Percentiles rank a stretch among this genome's conserved stretches.
These are phyloP conservation scores for Trichaptum fuscoviolaceum DNA, from an alignment of 768 basidiomycete species.

Conservation along the genomic window DNA sequence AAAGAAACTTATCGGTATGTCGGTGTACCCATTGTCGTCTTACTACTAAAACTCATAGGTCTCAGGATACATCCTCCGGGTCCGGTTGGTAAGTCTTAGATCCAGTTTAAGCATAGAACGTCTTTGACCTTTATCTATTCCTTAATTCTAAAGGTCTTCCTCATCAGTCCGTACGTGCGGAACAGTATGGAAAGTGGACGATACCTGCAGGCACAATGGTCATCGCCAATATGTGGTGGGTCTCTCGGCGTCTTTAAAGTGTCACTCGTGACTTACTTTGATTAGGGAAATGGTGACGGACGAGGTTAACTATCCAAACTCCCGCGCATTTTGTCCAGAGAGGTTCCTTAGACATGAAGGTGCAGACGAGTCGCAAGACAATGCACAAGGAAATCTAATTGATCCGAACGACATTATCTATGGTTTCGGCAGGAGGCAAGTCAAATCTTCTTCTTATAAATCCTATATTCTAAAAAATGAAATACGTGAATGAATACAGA, in stretches of 20 bases:
- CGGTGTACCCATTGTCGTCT: not conserved
- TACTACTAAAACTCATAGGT: not conserved
- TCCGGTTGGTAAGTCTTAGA: not conserved
- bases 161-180: slow-evolving; percentile 6
- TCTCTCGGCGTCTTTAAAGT: no score
- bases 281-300: slow-evolving; percentile 17
- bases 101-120: not conserved
- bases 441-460: not conserved
- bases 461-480: slow-evolving; percentile 1
- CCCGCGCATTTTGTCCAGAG: slow-evolving; percentile 18
- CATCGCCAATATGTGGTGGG: slow-evolving; percentile 8
- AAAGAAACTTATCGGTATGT: slow-evolving; percentile 13
- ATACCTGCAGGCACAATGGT: slow-evolving; percentile 11
- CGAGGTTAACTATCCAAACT: slow-evolving; percentile 16
- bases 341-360: slow-evolving; percentile 14
- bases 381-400: slow-evolving; percentile 15
- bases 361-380: slow-evolving; percentile 8
- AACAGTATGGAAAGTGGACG: slow-evolving; percentile 2
- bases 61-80: not conserved
- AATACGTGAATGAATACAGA: slow-evolving; percentile 6
- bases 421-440: slow-evolving; percentile 31
- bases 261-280: slow-evolving; percentile 6
- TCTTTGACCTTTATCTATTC: not conserved
- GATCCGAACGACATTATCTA: slow-evolving; percentile 29
- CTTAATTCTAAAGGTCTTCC: slow-evolving; percentile 1